A percentile compares a stretch with the other conserved stretches of the same genome.
Evolutionary conservation across 805 yeast species (phyloP).

Genomic region (Ogataea trehaloabstinens): DNA sequence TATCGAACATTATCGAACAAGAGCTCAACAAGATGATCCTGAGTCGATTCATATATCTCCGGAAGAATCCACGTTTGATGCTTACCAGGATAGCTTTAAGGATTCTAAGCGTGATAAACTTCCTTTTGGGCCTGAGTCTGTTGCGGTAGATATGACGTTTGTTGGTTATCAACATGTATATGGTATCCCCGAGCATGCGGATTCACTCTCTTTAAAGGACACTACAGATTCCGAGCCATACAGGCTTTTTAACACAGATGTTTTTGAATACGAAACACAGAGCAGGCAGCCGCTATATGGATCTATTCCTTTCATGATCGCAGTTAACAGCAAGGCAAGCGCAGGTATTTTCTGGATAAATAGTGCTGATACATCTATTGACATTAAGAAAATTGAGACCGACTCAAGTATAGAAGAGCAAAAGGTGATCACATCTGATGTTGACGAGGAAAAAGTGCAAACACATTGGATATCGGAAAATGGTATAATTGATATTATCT

Average conservation of each 20-base stretch:
- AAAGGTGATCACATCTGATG: slow-evolving; percentile 3
- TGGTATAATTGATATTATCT: slow-evolving; percentile 75
- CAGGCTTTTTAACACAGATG: slow-evolving; percentile 88
- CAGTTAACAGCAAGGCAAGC: slow-evolving; percentile 53
- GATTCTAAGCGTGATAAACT: slow-evolving; percentile 65
- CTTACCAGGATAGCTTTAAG: slow-evolving; percentile 68
- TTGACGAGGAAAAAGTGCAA: slow-evolving; percentile 14
- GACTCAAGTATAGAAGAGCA: slow-evolving; percentile 7
- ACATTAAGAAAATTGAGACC: slow-evolving; percentile 45
- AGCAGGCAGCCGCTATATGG: slow-evolving; percentile 94
- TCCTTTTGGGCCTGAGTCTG: slow-evolving; percentile 86
- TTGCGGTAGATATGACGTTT: slow-evolving; percentile 76
- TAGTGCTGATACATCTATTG: slow-evolving; percentile 89
- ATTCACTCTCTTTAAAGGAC: slow-evolving; percentile 67
- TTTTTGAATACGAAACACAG: slow-evolving; percentile 85
- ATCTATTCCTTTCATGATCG: slow-evolving; percentile 83
- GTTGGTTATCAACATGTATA: slow-evolving; percentile 60
- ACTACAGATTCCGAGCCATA: slow-evolving; percentile 72
- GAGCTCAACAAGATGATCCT: slow-evolving; percentile 36
- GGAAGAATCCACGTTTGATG: slow-evolving; percentile 62
- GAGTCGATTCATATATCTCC: slow-evolving; percentile 43
- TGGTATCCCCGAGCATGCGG: slow-evolving; percentile 98
- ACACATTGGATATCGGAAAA: slow-evolving; percentile 95
- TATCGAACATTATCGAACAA: slow-evolving; percentile 73
- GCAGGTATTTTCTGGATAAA: slow-evolving; percentile 90